A percentile compares a stretch with the other conserved stretches of the same genome.
phyloP scores from a whole-genome alignment of 2,329 filamentous ascomycete genomes.

The Aspergillus phoenicis region DNA sequence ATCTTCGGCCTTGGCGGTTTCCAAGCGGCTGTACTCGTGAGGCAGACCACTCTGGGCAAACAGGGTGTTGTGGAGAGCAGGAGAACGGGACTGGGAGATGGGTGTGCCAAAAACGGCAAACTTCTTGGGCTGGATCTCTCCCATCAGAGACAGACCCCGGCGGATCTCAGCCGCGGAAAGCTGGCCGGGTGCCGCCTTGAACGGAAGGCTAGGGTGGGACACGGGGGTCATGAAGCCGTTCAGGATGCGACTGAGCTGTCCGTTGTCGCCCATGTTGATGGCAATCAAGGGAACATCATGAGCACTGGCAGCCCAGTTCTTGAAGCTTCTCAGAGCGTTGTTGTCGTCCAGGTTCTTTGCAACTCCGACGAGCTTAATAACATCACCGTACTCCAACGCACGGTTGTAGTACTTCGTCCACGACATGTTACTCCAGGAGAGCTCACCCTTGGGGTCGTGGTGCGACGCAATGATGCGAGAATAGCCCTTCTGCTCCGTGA shows the following conservation, averaged over 20 bases:
- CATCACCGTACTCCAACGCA: conserved; percentile 83
- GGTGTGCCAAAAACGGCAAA: conserved; percentile 91
- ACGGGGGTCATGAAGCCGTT: conserved; percentile 96
- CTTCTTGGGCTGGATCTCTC: conserved; percentile 71
- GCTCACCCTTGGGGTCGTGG: conserved; percentile 76
- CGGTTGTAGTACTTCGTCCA: conserved; percentile 91
- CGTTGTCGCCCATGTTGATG: conserved; percentile 89
- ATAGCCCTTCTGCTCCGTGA: conserved; percentile 69
- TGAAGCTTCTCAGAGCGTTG: conserved; percentile 80
- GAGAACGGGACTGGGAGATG: conserved; percentile 79
- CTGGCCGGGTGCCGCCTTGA: conserved; percentile 92
- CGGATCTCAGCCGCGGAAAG: conserved; percentile 88
- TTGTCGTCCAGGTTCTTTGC: conserved; percentile 81
- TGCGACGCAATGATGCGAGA: conserved; percentile 93
- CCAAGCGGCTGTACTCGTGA: conserved; percentile 74
- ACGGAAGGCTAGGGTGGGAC: conserved; percentile 83
- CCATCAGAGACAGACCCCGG: conserved; percentile 73
- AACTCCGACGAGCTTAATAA: conserved; percentile 90
- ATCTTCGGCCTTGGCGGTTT: conserved; percentile 68
- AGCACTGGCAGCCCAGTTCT: conserved; percentile 69
- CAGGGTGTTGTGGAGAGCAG: conserved; percentile 84
- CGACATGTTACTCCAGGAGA: conserved; percentile 90
- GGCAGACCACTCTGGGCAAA: conserved; percentile 78
- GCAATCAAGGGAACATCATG: conserved; percentile 86
- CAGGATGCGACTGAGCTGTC: conserved; percentile 85